Evolutionary conservation across 2,329 filamentous ascomycete species (phyloP).

Genomic region (Arthroderma sp.): DNA sequence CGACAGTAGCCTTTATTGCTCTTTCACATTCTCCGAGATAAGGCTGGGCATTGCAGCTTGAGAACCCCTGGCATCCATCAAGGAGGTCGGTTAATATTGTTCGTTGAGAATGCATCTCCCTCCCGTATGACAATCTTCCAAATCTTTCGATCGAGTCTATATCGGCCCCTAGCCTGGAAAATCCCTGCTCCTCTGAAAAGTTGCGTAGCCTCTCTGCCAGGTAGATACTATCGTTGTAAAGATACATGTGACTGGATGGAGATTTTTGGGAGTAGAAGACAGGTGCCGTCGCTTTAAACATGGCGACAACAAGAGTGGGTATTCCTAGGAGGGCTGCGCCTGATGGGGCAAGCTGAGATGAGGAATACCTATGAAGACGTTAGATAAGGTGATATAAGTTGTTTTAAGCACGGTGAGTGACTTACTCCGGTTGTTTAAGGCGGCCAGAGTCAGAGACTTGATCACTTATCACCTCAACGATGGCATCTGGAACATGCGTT

Average conservation of each 20-base stretch:
- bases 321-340: slow-evolving; percentile 34
- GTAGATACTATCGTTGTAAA: slow-evolving; percentile 53
- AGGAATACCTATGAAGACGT: slow-evolving; percentile 18
- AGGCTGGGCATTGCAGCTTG: slow-evolving; percentile 46
- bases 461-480: slow-evolving; percentile 38
- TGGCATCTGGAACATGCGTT: slow-evolving; percentile 71
- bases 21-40: slow-evolving; percentile 50
- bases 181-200: slow-evolving; percentile 36
- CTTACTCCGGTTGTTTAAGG: slow-evolving; percentile 29
- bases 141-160: slow-evolving; percentile 46
- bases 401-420: slow-evolving; percentile 5
- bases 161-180: slow-evolving; percentile 43
- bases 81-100: slow-evolving; percentile 51
- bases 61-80: slow-evolving; percentile 51
- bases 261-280: slow-evolving; percentile 35
- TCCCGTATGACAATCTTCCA: slow-evolving; percentile 49
- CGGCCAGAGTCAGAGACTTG: slow-evolving; percentile 33
- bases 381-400: not conserved
- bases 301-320: slow-evolving; percentile 38
- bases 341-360: slow-evolving; percentile 31
- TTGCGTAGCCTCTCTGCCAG: slow-evolving; percentile 43
- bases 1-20: slow-evolving; percentile 46
- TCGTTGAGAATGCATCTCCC: slow-evolving; percentile 53
- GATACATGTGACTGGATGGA: slow-evolving; percentile 47
- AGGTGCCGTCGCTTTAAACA: slow-evolving; percentile 40